Base-by-base conservation (phyloP, 164 flowering plant species). In the Stephania yunnanensis region DNA sequence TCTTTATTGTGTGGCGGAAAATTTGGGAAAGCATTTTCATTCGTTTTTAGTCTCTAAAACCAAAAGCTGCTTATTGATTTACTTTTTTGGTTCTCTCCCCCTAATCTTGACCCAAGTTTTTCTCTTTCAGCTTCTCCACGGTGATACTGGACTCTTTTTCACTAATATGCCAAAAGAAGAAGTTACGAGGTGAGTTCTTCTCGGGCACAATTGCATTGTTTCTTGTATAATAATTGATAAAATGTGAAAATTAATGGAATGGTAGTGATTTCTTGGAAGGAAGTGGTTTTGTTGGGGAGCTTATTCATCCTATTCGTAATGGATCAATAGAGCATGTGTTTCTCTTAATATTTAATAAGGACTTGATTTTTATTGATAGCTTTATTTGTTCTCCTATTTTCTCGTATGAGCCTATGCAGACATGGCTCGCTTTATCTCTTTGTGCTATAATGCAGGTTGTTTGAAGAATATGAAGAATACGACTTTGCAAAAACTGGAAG, bases 401-500 rank as follows among this genome's bases (percentile, higher is more conserved):
- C 17, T 8, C 29, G 20, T 22, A 42, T 44, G 15, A 17, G 7
- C n/a, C 5, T 29, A 20, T 12, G 55, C 15, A 22, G 10, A 8
- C 1, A 3, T 6, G 46, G 10, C 48, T 7, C 15, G 52, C 71
- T 7, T n/a, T 30, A 1, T 73, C 7, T 58, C 12, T 76, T 73
- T 69, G 42, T 36, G 42, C 42, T 36, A 36, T 36, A 36, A 36
- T 79, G 80, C 90, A 95, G 99, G 74, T 36, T 91, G 74, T 93
- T 95, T 81, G 87, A 81, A 55, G 87, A 85, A 75, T 93, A 82
- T 77, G 88, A 92, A 80, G 96, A 89, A 7, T 80, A 85, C 80
- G 98, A 92, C 77, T 95, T 89, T 86, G 94, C 97, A 45, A 91
- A 92, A 85, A 95, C 97, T 6, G 99, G 99, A 81, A 84, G 82